Evolutionary conservation across 805 yeast genomes (phyloP), one percentile per base, ranked within the genome.

Genomic region (Kazachstania psychrophila): DNA sequence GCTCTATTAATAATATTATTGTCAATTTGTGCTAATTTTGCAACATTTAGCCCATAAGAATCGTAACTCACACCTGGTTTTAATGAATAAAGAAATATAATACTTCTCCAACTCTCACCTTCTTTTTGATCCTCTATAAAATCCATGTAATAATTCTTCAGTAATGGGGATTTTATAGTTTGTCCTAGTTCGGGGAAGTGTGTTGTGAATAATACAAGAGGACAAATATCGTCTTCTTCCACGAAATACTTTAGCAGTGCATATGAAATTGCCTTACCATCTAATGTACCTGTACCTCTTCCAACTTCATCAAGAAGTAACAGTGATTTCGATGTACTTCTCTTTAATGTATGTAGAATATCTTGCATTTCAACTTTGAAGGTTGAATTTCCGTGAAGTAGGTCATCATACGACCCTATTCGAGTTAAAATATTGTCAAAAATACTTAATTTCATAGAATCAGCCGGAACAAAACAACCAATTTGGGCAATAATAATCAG

Each of bases 281-380:
- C 96, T 35, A 62, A 58, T 0, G 87, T 76, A 1, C 82, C 73
- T 1, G 96, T 87, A 9, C 95, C 96, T 54, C 98, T 73, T 3
- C 99, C 99, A 31, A 92, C 73, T 58, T 92, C 99, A 60, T 92
- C 99, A 43, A 92, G 80, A 16, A 92, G 77, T 34, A 92, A 77
- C 39, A 92, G 68, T 6, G 96, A 86, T 43, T 82, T 79, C 22
- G 66, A 60, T 0, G 92, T 78, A 2, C 94, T 88, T 6, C 83
- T 74, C 41, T 82, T 77, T 39, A 92, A 66, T 46, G 92, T 89
- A 2, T 89, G 75, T 0, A 95, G 79, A 36, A 95, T 85, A 52
- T 92, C 98, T 36, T 86, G 67, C 96, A 92, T 87, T 59, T 92
- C 99, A 19, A 94, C 84, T 84, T 84, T 83, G 52, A 88, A 87